These are phyloP conservation scores for Metschnikowia proteae DNA, from an alignment of 805 yeast species.

Conservation along the genomic window DNA sequence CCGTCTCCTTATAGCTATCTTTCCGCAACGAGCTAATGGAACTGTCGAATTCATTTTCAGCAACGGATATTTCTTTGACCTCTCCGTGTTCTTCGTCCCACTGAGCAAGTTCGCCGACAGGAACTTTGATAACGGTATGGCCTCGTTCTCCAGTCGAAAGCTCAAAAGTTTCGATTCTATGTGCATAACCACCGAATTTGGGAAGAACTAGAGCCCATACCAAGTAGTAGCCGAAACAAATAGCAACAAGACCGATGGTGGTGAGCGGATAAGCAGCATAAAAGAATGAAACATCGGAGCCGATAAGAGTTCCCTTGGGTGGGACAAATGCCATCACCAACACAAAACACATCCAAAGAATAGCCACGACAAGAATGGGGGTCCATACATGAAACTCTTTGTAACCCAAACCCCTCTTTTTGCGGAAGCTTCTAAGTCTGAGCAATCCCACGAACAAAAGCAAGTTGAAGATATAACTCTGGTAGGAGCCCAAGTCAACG, in stretches of 20 bases:
- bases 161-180: conserved; percentile 26
- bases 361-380: conserved; percentile 29
- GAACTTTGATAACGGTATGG: conserved; percentile 37
- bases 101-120: conserved; percentile 24
- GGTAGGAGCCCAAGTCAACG: conserved; percentile 30
- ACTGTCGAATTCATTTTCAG: neutral
- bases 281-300: conserved; percentile 41
- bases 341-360: conserved; percentile 35
- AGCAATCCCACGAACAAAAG: conserved; percentile 26
- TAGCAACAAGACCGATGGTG: conserved; percentile 30
- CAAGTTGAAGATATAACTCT: conserved; percentile 26
- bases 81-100: conserved; percentile 30
- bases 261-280: conserved; percentile 41
- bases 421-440: conserved; percentile 28
- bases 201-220: conserved; percentile 38
- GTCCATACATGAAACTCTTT: conserved; percentile 16
- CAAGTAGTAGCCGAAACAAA: conserved; percentile 33
- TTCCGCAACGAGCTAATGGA: neutral
- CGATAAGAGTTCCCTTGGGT: conserved; percentile 37
- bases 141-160: conserved; percentile 39
- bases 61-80: conserved; percentile 6
- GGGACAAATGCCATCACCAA: conserved; percentile 42
- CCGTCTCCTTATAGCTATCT: neutral
- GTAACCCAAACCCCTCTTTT: conserved; percentile 18
- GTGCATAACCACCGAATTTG: conserved; percentile 27